phyloP scores from a whole-genome alignment of 192 early-diverging fungal species.

The Coemansia sp. region DNA sequence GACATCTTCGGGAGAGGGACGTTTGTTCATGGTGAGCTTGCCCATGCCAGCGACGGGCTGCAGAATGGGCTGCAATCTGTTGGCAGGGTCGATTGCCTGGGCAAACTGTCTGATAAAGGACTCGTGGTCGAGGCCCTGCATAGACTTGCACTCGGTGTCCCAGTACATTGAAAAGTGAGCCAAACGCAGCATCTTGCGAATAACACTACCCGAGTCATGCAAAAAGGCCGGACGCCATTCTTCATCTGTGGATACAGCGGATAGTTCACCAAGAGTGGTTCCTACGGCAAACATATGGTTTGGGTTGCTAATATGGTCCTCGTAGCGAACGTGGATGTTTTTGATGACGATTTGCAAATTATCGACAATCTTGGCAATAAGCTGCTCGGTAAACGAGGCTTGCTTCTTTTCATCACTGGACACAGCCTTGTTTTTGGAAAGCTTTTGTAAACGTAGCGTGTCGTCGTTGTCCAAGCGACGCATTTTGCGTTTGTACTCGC shows the following conservation, averaged over 20 bases:
- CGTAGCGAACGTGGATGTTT: constrained; percentile 95
- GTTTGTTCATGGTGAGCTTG: constrained; percentile 73
- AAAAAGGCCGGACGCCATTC: constrained; percentile 81
- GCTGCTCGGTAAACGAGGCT: constrained; percentile 82
- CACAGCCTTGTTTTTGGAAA: constrained; percentile 16
- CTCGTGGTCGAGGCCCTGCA: constrained; percentile 58
- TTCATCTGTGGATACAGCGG: constrained; percentile 84
- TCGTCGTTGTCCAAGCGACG: constrained; percentile 67
- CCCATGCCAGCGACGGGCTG: constrained; percentile 90
- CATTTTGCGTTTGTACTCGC: constrained; percentile 75
- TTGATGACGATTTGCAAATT: constrained; percentile 94
- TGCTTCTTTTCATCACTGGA: constrained; percentile 63
- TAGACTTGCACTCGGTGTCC: constrained; percentile 68
- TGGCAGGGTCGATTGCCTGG: constrained; percentile 4
- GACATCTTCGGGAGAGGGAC: constrained; percentile 49
- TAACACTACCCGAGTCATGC: constrained; percentile 68
- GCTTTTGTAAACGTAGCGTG: constrained; percentile 26
- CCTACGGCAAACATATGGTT: constrained; percentile 83
- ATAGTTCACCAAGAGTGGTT: constrained; percentile 83
- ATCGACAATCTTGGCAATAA: constrained; percentile 92
- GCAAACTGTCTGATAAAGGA: constrained; percentile 29
- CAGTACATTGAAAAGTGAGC: constrained; percentile 83
- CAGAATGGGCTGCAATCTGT: constrained; percentile 73
- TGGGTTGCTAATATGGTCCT: constrained; percentile 77
- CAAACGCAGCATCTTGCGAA: constrained; percentile 80